Conservation (phyloP, 345 rosid species). For the Eucalyptus fibrosa region DNA sequence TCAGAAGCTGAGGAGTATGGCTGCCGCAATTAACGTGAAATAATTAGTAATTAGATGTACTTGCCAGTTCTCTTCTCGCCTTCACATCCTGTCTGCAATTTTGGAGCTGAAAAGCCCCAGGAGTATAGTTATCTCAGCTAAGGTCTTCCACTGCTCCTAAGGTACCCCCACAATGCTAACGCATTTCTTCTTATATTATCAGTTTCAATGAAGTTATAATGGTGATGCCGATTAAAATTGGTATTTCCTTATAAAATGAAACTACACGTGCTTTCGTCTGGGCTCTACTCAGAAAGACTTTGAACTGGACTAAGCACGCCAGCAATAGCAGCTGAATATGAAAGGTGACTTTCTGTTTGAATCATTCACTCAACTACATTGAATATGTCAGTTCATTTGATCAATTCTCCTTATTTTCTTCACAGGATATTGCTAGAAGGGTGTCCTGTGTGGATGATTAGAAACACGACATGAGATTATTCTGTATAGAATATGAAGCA, state of each 20-base stretch:
- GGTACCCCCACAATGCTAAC: not conserved
- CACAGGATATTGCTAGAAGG: not conserved
- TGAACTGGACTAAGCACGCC: not conserved
- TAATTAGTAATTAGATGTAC: slow-evolving; percentile 4
- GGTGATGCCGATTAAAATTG: not conserved
- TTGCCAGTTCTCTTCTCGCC: not conserved
- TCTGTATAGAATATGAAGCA: not conserved
- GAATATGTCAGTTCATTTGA: not conserved
- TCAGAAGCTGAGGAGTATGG: slow-evolving; percentile 86
- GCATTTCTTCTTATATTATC: not conserved
- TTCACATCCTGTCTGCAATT: not conserved
- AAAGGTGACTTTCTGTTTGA: not conserved
- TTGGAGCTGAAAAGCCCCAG: not conserved
- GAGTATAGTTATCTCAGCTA: not conserved
- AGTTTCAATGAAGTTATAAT: not conserved
- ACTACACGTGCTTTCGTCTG: not conserved
- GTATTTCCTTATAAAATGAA: not conserved
- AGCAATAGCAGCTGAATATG: not conserved
- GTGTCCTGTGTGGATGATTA: not conserved
- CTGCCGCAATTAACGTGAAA: slow-evolving; percentile 85
- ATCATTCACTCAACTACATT: not conserved
- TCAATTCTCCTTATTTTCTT: not conserved
- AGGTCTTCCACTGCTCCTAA: not conserved
- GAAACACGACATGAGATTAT: not conserved
- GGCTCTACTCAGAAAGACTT: not conserved